Percentiles rank a stretch among this genome's conserved stretches.
phyloP scores from a whole-genome alignment of 495 filamentous ascomycete genomes.

The Astrothelium macrocarpum region DNA sequence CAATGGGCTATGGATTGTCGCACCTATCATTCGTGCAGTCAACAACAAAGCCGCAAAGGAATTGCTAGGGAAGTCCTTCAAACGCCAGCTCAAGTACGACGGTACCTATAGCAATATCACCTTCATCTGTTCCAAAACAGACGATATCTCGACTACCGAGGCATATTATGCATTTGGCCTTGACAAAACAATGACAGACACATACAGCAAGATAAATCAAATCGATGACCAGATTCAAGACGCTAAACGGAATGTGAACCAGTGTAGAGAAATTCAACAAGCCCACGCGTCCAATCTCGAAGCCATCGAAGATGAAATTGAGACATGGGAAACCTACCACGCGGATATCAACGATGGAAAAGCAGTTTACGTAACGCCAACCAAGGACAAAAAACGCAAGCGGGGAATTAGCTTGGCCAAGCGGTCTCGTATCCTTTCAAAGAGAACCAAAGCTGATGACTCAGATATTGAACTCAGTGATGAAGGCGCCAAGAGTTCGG shows the following conservation, averaged over 20 bases:
- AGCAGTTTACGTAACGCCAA: constrained; percentile 39
- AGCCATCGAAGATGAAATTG: constrained; percentile 33
- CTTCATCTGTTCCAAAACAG: constrained; percentile 61
- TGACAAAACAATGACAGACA: constrained; percentile 22
- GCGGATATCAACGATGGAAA: constrained; percentile 39
- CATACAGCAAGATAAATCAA: constrained; percentile 28
- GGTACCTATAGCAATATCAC: constrained; percentile 40
- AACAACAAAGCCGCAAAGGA: constrained; percentile 55
- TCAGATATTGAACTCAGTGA: constrained; percentile 12
- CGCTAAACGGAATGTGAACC: constrained; percentile 28
- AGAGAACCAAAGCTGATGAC: constrained; percentile 11
- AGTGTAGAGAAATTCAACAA: constrained; percentile 30
- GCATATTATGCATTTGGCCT: constrained; percentile 39
- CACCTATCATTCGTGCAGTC: constrained; percentile 55
- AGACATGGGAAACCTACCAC: constrained; percentile 41
- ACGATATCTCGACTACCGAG: constrained; percentile 50
- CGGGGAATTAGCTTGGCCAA: constrained; percentile 8
- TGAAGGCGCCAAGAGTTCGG: constrained; percentile 24
- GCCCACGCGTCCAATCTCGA: constrained; percentile 29
- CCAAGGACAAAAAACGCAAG: constrained; percentile 29
- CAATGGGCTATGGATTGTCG: constrained; percentile 49
- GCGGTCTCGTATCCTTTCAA: not conserved
- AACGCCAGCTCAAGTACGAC: constrained; percentile 56
- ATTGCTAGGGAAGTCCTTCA: constrained; percentile 52
- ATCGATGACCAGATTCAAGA: constrained; percentile 31